A percentile compares a stretch with the other conserved stretches of the same genome.
Evolutionary conservation across 73 alveolate genomes (phyloP).

Genomic region (Tetrahymena malaccensis): DNA sequence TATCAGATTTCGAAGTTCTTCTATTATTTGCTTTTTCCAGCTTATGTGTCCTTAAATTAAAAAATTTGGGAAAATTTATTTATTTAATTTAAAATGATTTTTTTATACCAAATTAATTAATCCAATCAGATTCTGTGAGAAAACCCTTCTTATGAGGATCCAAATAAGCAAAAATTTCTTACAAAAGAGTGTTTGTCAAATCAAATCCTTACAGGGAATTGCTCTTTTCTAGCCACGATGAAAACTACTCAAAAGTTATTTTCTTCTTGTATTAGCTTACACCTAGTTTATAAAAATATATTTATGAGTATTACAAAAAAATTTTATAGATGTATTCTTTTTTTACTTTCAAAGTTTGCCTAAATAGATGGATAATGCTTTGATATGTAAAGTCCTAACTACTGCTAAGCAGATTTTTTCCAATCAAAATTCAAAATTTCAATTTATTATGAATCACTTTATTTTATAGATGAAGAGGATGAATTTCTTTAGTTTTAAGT

Average conservation of each 20-base stretch:
- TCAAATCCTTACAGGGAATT: constrained; percentile 72
- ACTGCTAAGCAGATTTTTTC: constrained; percentile 60
- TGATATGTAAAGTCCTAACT: constrained; percentile 58
- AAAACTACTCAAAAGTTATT: constrained; percentile 50
- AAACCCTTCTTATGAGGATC: constrained; percentile 85
- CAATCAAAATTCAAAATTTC: constrained; percentile 42
- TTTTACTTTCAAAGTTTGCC: constrained; percentile 49
- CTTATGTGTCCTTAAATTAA: neutral
- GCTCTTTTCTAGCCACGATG: constrained; percentile 44
- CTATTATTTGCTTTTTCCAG: constrained; percentile 46
- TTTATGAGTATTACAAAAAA: neutral
- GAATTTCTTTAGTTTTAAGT: constrained; percentile 6
- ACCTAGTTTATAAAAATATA: neutral
- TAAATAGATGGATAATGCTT: constrained; percentile 43
- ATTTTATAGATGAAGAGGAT: neutral
- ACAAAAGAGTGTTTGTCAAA: constrained; percentile 52
- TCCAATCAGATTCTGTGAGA: constrained; percentile 66
- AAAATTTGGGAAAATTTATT: neutral
- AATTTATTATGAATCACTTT: neutral
- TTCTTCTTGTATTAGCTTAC: constrained; percentile 27
- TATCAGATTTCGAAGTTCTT: constrained; percentile 60
- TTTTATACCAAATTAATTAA: constrained; percentile 48
- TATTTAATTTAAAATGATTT: neutral
- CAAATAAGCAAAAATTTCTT: constrained; percentile 59
- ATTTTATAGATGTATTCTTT: constrained; percentile 11